Percentiles rank a stretch among this genome's conserved stretches.
Evolutionary conservation across 2,329 filamentous ascomycete species (phyloP).

Genomic region (Leptodontidium sp.): DNA sequence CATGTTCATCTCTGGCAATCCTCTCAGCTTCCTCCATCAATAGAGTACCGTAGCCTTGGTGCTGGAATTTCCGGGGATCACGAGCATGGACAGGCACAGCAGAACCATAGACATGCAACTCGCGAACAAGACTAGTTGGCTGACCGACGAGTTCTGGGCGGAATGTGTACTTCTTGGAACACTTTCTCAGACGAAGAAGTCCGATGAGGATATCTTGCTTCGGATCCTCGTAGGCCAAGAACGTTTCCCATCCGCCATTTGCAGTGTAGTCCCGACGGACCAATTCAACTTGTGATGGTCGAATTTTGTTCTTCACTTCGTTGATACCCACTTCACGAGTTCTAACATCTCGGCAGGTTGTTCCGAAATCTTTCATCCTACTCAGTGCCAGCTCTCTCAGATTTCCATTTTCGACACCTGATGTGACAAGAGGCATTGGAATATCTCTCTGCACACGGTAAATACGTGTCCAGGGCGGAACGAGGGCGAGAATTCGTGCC

Average conservation of each 20-base stretch:
- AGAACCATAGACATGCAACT: conserved; percentile 95
- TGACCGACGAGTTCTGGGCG: conserved; percentile 85
- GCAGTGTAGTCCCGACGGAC: conserved; percentile 92
- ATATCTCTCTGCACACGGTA: conserved; percentile 99
- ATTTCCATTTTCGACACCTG: conserved; percentile 97
- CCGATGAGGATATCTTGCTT: conserved; percentile 98
- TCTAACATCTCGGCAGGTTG: conserved; percentile 92
- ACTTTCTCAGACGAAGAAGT: conserved; percentile 87
- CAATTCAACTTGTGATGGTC: conserved; percentile 94
- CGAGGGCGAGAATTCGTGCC: conserved; percentile 91
- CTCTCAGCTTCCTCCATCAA: conserved; percentile 98
- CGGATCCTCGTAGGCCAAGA: conserved; percentile 96
- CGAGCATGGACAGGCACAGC: conserved; percentile 97
- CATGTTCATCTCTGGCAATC: conserved; percentile 93
- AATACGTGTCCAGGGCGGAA: conserved; percentile 97
- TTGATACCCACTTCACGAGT: conserved; percentile 98
- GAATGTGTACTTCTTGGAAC: conserved; percentile 90
- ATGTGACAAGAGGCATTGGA: conserved; percentile 99
- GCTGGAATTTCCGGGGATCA: conserved; percentile 96
- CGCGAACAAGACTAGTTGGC: conserved; percentile 89
- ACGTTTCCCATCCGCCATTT: conserved; percentile 98
- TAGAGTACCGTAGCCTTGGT: conserved; percentile 95
- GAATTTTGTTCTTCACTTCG: conserved; percentile 98
- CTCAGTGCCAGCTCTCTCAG: conserved; percentile 90
- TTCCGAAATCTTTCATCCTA: conserved; percentile 99